phyloP scores from a whole-genome alignment of 345 rosid genomes.

The Boechera stricta region DNA sequence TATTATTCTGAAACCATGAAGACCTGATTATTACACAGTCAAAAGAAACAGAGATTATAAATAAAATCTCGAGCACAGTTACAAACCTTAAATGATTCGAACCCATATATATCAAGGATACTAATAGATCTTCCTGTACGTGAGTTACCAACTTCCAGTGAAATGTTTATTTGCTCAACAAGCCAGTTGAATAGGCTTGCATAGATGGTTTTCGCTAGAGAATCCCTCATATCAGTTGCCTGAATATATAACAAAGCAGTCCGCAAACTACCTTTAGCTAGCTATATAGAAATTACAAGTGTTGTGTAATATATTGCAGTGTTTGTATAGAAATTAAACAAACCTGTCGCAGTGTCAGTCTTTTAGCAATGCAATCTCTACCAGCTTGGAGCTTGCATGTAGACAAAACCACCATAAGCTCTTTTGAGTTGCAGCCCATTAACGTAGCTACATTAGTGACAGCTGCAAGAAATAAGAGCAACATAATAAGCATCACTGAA shows the following conservation, averaged over 20 bases:
- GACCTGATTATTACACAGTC: conserved; percentile 32
- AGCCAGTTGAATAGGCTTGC: conserved; percentile 88
- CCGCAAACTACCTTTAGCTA: not conserved
- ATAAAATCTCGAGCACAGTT: not conserved
- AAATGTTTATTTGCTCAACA: conserved; percentile 75
- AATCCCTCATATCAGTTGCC: conserved; percentile 86
- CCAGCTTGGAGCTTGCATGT: conserved; percentile 72
- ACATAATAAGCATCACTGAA: not conserved
- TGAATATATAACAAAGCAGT: conserved; percentile 38
- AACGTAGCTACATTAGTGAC: conserved; percentile 66
- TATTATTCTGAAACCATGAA: conserved; percentile 68
- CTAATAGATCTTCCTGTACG: conserved; percentile 69
- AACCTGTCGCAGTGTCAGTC: conserved; percentile 82
- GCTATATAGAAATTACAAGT: not conserved
- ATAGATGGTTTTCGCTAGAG: conserved; percentile 81
- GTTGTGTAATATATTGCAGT: not conserved
- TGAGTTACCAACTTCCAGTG: conserved; percentile 60
- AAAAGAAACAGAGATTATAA: conserved; percentile 17
- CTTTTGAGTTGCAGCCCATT: conserved; percentile 67
- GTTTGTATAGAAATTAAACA: not conserved
- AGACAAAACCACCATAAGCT: conserved; percentile 67
- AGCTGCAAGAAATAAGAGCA: conserved; percentile 56
- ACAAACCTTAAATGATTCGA: conserved; percentile 80
- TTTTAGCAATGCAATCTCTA: conserved; percentile 69
- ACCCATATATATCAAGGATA: conserved; percentile 92